Percentiles rank a stretch among this genome's conserved stretches.
phyloP scores from a whole-genome alignment of 1,284 basidiomycete genomes.

The Hemileia vastatrix region DNA sequence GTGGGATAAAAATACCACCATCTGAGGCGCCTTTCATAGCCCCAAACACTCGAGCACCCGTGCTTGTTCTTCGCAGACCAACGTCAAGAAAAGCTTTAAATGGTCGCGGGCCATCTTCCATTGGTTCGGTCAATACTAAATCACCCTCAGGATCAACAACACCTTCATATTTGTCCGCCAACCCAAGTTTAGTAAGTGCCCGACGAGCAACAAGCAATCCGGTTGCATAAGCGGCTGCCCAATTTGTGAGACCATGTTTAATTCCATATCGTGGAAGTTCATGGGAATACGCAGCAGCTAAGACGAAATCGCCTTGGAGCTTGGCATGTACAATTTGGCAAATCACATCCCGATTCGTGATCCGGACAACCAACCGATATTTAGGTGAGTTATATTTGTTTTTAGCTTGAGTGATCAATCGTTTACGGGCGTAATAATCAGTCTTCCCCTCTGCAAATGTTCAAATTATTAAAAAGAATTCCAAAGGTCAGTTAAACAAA shows the following conservation, averaged over 20 bases:
- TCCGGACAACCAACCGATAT: conserved; percentile 96
- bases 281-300: conserved; percentile 59
- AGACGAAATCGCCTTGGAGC: conserved; percentile 89
- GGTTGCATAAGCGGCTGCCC: conserved; percentile 97
- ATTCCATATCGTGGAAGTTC: conserved; percentile 96
- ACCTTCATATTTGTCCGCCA: conserved; percentile 98
- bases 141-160: conserved; percentile 85
- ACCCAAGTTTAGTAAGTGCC: conserved; percentile 85
- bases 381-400: conserved; percentile 99
- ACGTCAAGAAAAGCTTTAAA: conserved; percentile 99
- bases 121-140: conserved; percentile 66
- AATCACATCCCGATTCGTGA: conserved; percentile 18
- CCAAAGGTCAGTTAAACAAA: too few species aligned
- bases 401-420: conserved; percentile 93
- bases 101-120: conserved; percentile 89
- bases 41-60: conserved; percentile 95
- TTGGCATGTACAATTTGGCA: conserved; percentile 88
- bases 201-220: conserved; percentile 92
- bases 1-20: conserved; percentile 95
- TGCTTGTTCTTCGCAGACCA: conserved; percentile 95
- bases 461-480: too few species aligned
- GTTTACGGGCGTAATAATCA: conserved; percentile 97
- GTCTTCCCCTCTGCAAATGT: conserved; percentile 72
- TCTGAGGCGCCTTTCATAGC: conserved; percentile 99
- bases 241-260: conserved; percentile 97